Evolutionary conservation across 1,284 basidiomycete species (phyloP).

Genomic region (Cystobasidiaceae sp.): DNA sequence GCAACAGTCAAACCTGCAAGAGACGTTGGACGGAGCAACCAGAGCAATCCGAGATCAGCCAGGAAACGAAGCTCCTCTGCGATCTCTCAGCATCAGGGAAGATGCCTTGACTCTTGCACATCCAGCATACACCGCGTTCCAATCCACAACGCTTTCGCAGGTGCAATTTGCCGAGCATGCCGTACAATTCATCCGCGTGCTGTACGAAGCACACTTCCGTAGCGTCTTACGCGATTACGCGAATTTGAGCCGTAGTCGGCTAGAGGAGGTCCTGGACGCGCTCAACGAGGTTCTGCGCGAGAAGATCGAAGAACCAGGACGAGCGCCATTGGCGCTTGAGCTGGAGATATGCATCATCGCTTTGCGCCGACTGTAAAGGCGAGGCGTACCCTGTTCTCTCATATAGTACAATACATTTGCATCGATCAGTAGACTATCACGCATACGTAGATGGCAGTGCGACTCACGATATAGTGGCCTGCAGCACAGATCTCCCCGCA

Average conservation of each 20-base stretch:
- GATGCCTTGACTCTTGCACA: conserved; percentile 45
- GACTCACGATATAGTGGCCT: too few relatives aligned
- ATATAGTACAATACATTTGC: too few relatives aligned
- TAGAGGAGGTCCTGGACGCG: conserved; percentile 47
- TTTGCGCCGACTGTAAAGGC: conserved; percentile 37
- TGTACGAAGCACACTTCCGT: conserved; percentile 49
- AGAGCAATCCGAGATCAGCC: background rate
- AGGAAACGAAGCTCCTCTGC: background rate
- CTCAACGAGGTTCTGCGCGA: conserved; percentile 45
- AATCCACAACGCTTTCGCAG: conserved; percentile 45
- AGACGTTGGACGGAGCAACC: background rate
- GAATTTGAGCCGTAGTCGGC: conserved; percentile 46
- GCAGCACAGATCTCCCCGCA: too few relatives aligned
- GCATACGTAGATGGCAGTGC: too few relatives aligned
- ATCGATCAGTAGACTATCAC: too few relatives aligned
- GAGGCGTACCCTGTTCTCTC: too few relatives aligned
- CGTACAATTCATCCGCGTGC: conserved; percentile 47
- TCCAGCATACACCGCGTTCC: conserved; percentile 47
- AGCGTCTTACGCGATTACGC: conserved; percentile 45
- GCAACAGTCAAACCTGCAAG: background rate
- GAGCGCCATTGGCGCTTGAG: conserved; percentile 42
- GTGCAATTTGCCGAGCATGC: conserved; percentile 47
- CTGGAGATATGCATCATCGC: conserved; percentile 47
- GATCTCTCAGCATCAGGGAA: conserved; percentile 5
- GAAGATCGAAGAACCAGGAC: conserved; percentile 38